Conservation (phyloP, 345 rosid species). For the Eucalyptus marginata region DNA sequence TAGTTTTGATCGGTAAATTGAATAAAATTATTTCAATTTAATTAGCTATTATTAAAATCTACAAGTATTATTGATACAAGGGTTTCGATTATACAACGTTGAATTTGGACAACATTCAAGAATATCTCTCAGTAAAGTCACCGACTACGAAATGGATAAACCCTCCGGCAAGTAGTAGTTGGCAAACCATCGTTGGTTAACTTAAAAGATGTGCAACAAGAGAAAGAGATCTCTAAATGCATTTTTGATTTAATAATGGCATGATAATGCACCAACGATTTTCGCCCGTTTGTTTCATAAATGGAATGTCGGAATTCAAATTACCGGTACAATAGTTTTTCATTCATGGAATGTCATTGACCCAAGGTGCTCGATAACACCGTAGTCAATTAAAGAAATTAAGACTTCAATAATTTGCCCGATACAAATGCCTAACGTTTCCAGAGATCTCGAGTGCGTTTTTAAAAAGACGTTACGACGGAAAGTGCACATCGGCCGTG, state of each 20-base stretch:
- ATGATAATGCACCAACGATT: rapidly evolving
- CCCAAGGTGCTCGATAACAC: rapidly evolving
- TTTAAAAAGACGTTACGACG: rapidly evolving
- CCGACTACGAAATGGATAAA: rapidly evolving
- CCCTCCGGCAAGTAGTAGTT: rapidly evolving
- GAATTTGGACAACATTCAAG: not conserved
- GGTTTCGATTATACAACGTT: not conserved
- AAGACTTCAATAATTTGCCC: not conserved
- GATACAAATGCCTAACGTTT: rapidly evolving
- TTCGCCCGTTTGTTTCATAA: not conserved
- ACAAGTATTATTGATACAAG: rapidly evolving
- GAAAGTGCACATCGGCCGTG: rapidly evolving
- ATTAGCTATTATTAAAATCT: not conserved
- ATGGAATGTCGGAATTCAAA: not conserved
- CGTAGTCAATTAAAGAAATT: not conserved
- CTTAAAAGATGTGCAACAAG: not conserved
- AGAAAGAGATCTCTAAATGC: not conserved
- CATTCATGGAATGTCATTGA: not conserved
- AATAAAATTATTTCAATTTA: not conserved
- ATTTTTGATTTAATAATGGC: not conserved
- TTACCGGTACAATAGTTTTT: not conserved
- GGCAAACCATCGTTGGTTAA: not conserved
- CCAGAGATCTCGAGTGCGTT: rapidly evolving
- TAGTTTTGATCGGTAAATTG: not conserved
- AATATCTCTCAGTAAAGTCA: not conserved